Evolutionary conservation across 2,329 filamentous ascomycete species (phyloP), one percentile per base, ranked within the genome.

Genomic region (Stachybotrys echinatus): DNA sequence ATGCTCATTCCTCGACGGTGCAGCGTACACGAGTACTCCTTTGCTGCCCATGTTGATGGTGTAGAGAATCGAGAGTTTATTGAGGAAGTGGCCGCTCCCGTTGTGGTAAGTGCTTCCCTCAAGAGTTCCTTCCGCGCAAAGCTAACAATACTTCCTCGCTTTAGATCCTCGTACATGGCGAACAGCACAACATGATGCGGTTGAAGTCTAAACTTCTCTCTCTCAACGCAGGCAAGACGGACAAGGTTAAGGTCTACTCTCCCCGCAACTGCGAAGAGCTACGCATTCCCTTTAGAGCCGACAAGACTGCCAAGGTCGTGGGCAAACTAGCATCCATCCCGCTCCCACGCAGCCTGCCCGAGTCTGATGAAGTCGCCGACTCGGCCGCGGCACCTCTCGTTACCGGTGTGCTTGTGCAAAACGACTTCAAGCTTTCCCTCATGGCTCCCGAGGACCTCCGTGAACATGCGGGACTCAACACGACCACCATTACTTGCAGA

Each of bases 171-270:
- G 94, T 99, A 3, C 94, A 99, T 59, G 94, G 94, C 50, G 94
- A 99, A 65, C 91, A 94, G 61, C 90, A 96, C 65, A 96, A 97
- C 65, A 97, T 97, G 91, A 96, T 94, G 80, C 85, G 94, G 48
- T 75, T 99, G 23, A 96, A 96, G 67, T 96, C 92, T 3, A 95
- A 96, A 64, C 79, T 99, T 2, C 81, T 97, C 4, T 92, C 90
- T n/a, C 80, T 96, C 37, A 96, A 96, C 62, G 85, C 87, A 23
- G 84, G 85, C 55, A 92, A 92, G 64, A 76, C 83, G 1, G 75
- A 83, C 40, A 94, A 95, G 58, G 86, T 90, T 57, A 96, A 97
- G 66, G 89, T 99, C 12, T 97, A 85, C 72, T 95, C 89, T 21
- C 94, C 94, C 0, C 85, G 89, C 48, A 99, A 99, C 66, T 96